Base-by-base conservation (phyloP, 805 yeast species). In the Candida nanaspora region DNA sequence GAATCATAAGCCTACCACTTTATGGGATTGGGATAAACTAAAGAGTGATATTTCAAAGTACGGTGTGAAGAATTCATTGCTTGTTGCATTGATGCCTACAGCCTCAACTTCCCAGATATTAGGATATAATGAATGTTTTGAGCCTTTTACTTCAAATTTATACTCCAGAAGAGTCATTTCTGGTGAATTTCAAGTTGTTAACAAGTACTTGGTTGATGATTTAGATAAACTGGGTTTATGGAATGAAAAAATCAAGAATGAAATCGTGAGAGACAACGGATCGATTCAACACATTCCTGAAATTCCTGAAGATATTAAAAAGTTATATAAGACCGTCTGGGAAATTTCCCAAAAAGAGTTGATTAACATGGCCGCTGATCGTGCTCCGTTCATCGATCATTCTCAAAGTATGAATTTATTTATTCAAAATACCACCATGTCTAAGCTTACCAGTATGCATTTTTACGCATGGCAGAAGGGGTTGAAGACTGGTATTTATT, bases 401-500 rank as follows among this genome's bases (percentile, higher is more conserved):
- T 86, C 96, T 23, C 98, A 91, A 69, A 82, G 93, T 36, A 69
- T 93, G 72, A 93, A 91, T 62, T 79, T 93, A 48, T 89, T 86
- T 68, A 72, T 93, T 63, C 78, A 76, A 59, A 81, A 80, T 46
- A 97, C 97, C 45, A 88, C 98, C 2, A 85, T 87, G 91, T 95
- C 96, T 55, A 93, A 93, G 64, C 74, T 93, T 59, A 93, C 98
- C 6, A 80, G 93, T 49, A 93, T 93, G 97, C 98, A 93, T 64
- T 93, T 93, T 72, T 91, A 93, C 60, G 98, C 96, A 37, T 93
- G 98, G 98, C 85, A 86, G 71, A 87, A 85, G 70, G 98, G 98
- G 46, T 76, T 93, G 61, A 93, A 93, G 75, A 93, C 98, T 5
- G 98, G 98, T 57, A 91, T 93, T 94, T 93, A 93, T 72, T 93